Evolutionary conservation across 2,329 filamentous ascomycete species (phyloP), one percentile per base, ranked within the genome.

Genomic region (Corynespora cassiicola): DNA sequence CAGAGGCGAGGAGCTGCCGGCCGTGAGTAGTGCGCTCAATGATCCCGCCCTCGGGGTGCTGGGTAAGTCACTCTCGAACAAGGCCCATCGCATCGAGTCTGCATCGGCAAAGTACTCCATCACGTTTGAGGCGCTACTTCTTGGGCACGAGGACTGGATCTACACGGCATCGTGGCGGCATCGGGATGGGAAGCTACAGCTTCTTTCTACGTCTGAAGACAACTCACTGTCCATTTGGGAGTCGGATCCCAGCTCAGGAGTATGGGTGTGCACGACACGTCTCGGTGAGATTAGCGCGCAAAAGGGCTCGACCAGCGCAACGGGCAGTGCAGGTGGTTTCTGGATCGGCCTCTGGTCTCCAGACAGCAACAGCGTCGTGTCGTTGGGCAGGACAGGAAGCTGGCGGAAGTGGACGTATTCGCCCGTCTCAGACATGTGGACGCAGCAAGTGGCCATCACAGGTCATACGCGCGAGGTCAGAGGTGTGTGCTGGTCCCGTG

Each of bases 91-190:
- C 37, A 82, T 99, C 42, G 79, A 80, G 26, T 77, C 81, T 2
- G 17, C 42, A 26, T 74, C 71, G 0, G 75, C 74, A 4, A 85
- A 86, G 50, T 92, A 88, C 67, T 88, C 87, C 6, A 77, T 96
- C 39, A 95, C 90, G 0, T 97, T 99, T 53, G 94, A 99, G 67
- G 94, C 94, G 1, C 75, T 99, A 3, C 79, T 99, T 5, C 80
- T 99, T 3, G 94, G 94, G 7, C 94, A 99, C 61, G 94, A 99
- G 63, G 94, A 99, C 61, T 99, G 94, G 94, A 92, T 99, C 40
- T 97, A 96, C 69, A 95, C 88, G 39, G 85, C 88, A 2, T 76
- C 78, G 37, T 96, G 91, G 91, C 79, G 80, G 42, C 75, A 74
- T 27, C 58, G 70, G 10, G 70, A 74, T 42, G 69, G 66, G 31